phyloP scores from a whole-genome alignment of 208 protist species.

The Trypanosoma congolense region DNA sequence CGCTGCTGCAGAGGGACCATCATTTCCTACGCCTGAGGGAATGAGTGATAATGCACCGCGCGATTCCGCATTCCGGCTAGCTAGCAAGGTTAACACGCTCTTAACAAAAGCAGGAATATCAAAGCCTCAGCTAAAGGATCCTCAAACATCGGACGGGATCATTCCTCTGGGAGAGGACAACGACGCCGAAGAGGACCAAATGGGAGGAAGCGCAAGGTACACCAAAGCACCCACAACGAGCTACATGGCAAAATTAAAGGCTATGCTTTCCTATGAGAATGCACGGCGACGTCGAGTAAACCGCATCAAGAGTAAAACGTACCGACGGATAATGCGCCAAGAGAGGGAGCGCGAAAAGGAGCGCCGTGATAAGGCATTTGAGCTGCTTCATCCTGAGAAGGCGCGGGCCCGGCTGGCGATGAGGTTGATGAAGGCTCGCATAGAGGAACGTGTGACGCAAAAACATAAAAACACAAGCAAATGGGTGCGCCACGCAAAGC shows the following conservation, averaged over 20 bases:
- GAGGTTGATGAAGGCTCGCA: conserved; percentile 73
- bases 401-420: conserved; percentile 67
- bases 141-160: conserved; percentile 5
- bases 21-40: conserved; percentile 6
- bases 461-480: conserved; percentile 91
- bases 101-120: conserved; percentile 58
- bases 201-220: conserved; percentile 3
- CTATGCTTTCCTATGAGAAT: conserved; percentile 87
- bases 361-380: conserved; percentile 72
- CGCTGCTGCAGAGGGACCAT: neutral
- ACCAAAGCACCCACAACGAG: conserved; percentile 32
- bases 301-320: conserved; percentile 92
- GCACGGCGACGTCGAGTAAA: conserved; percentile 82
- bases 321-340: conserved; percentile 88
- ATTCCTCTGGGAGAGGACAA: conserved; percentile 20
- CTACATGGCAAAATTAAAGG: conserved; percentile 87
- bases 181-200: conserved; percentile 11
- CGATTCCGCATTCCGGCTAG: conserved; percentile 44
- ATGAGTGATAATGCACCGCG: conserved; percentile 13
- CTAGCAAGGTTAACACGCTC: conserved; percentile 46
- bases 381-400: conserved; percentile 84
- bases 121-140: conserved; percentile 14
- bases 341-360: conserved; percentile 88
- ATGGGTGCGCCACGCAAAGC: conserved; percentile 89
- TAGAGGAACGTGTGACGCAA: conserved; percentile 85